phyloP scores from a whole-genome alignment of 2,329 filamentous ascomycete genomes.

The Tolypocladium ophioglossoides region DNA sequence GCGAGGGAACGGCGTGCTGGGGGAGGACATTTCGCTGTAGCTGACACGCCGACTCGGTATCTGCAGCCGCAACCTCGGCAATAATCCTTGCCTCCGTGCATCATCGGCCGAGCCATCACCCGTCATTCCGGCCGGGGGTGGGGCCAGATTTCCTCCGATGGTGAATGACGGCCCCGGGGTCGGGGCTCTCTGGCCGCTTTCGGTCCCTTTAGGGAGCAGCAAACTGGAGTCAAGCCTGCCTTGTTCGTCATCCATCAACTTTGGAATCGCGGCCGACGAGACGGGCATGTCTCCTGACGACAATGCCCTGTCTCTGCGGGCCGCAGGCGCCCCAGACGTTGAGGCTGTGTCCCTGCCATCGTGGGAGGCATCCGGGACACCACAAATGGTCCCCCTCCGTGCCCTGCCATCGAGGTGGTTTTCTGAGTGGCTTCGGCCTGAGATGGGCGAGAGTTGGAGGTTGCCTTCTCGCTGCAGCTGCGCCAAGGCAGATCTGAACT shows the following conservation, averaged over 20 bases:
- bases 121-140: constrained; percentile 21
- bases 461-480: constrained; percentile 76
- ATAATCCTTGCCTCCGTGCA: constrained; percentile 1
- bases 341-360: constrained; percentile 3
- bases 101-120: not conserved
- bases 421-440: constrained; percentile 45
- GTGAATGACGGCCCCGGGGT: constrained; percentile 21
- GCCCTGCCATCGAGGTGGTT: constrained; percentile 13
- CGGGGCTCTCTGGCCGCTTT: constrained; percentile 14
- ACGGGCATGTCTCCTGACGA: constrained; percentile 33
- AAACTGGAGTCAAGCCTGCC: not conserved
- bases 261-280: constrained; percentile 6
- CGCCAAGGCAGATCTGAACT: constrained; percentile 86
- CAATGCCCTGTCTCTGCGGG: constrained; percentile 25
- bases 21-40: constrained; percentile 34
- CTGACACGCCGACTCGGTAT: constrained; percentile 35
- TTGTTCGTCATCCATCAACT: constrained; percentile 6
- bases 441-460: constrained; percentile 58
- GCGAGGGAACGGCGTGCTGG: constrained; percentile 55
- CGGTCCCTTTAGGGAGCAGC: constrained; percentile 6
- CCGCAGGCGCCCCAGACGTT: constrained; percentile 1
- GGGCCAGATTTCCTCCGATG: constrained; percentile 29
- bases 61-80: constrained; percentile 27
- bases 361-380: constrained; percentile 9
- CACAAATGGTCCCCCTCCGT: constrained; percentile 17